phyloP scores from a whole-genome alignment of 2,329 filamentous ascomycete species.

The Byssothecium circinans region DNA sequence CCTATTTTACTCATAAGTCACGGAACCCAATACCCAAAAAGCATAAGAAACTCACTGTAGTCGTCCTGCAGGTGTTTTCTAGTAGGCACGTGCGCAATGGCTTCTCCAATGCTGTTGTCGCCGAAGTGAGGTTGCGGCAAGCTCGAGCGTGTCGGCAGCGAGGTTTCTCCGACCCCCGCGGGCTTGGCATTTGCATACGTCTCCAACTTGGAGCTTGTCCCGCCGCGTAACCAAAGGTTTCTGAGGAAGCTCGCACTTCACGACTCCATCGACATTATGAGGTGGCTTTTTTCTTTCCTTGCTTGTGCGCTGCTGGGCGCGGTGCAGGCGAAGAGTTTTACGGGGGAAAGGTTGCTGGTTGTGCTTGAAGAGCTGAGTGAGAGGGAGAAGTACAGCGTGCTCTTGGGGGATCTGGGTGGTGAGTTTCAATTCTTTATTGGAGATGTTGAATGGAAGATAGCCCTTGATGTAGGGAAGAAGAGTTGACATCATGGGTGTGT shows the following conservation, averaged over 20 bases:
- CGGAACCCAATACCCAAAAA: too few relatives aligned
- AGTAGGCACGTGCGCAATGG: conserved; percentile 18
- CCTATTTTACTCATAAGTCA: too few relatives aligned
- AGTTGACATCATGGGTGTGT: neutral
- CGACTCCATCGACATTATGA: conserved; percentile 60
- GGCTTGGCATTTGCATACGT: conserved; percentile 45
- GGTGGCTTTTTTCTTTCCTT: conserved; percentile 71
- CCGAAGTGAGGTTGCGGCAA: conserved; percentile 12
- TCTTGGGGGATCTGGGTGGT: conserved; percentile 74
- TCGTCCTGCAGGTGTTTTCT: neutral
- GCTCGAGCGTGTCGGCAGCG: conserved; percentile 16
- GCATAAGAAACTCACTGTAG: conserved; percentile 1
- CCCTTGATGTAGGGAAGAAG: neutral
- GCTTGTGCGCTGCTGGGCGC: conserved; percentile 67
- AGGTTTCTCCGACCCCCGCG: conserved; percentile 27
- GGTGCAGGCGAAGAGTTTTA: conserved; percentile 75
- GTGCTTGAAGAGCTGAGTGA: conserved; percentile 81
- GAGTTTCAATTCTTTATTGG: conserved; percentile 32
- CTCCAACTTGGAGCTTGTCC: conserved; percentile 32
- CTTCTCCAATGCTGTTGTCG: conserved; percentile 12
- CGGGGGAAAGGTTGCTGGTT: conserved; percentile 79
- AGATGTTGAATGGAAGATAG: neutral
- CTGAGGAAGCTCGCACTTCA: conserved; percentile 23
- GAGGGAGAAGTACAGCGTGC: conserved; percentile 79
- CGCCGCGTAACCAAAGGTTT: conserved; percentile 9